Conservation (phyloP, 495 filamentous ascomycete species). For the Neurospora sp. region DNA sequence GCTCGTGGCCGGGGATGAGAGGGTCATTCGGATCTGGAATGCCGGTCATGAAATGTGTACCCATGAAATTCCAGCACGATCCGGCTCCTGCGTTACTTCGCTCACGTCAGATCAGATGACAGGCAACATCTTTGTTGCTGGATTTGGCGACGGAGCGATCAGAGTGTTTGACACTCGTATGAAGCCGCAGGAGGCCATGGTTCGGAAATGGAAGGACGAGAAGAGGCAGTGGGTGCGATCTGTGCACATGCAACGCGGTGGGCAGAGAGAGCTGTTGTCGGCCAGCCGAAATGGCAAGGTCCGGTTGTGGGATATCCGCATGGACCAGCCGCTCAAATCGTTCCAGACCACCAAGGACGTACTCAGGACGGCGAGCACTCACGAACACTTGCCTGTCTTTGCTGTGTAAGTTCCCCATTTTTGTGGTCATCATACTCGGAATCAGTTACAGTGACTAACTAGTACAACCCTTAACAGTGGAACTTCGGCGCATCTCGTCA, state of each 20-base stretch:
- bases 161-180: conserved; percentile 86
- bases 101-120: conserved; percentile 96
- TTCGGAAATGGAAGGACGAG: conserved; percentile 85
- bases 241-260: conserved; percentile 94
- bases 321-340: conserved; percentile 61
- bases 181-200: conserved; percentile 73
- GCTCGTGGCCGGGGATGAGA: conserved; percentile 90
- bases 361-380: conserved; percentile 76
- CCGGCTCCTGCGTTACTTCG: conserved; percentile 89
- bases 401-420: conserved; percentile 62
- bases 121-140: conserved; percentile 88
- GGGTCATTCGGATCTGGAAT: conserved; percentile 92
- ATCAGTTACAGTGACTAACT: conserved; percentile 16
- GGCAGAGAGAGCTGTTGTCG: conserved; percentile 77
- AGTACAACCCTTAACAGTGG: conserved; percentile 43
- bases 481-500: conserved; percentile 76
- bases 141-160: conserved; percentile 94
- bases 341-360: conserved; percentile 69
- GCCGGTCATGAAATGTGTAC: conserved; percentile 88
- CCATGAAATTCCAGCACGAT: conserved; percentile 89
- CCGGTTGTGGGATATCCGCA: conserved; percentile 91
- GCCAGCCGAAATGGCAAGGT: conserved; percentile 87
- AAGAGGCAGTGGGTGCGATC: conserved; percentile 85
- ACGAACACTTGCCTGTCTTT: conserved; percentile 96
- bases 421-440: not conserved